phyloP scores from a whole-genome alignment of 345 rosid species.

The Rhodamnia argentea region DNA sequence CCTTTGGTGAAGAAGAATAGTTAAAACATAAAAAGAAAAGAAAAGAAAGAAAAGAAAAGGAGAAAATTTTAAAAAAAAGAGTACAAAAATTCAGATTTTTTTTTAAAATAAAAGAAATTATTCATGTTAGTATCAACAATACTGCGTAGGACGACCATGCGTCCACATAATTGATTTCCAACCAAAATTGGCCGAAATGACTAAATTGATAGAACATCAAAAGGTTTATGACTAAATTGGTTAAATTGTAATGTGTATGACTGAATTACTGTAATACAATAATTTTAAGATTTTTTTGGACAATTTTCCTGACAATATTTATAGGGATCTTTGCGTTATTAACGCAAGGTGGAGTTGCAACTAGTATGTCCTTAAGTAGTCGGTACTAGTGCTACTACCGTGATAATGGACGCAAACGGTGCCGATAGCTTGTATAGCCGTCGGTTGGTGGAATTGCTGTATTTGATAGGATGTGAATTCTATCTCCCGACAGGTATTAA shows the following conservation, averaged over 20 bases:
- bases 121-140: accelerated
- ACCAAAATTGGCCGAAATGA: background rate
- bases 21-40: no score
- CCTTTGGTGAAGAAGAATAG: background rate
- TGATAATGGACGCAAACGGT: background rate
- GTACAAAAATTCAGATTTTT: no score
- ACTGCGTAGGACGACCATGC: accelerated
- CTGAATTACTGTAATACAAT: no score
- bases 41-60: no score
- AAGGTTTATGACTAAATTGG: no score
- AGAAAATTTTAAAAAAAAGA: no score
- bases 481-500: background rate
- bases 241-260: no score
- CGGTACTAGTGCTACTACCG: background rate
- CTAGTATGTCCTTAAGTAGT: background rate
- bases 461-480: background rate
- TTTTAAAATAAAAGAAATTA: no score
- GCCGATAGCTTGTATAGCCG: background rate
- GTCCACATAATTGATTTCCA: accelerated
- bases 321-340: background rate
- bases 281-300: no score
- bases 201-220: no score
- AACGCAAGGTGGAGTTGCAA: background rate
- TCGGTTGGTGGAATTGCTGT: background rate
- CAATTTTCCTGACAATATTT: no score